phyloP scores from a whole-genome alignment of 371 early-diverging fungal species.

The Mucor velutinosus region DNA sequence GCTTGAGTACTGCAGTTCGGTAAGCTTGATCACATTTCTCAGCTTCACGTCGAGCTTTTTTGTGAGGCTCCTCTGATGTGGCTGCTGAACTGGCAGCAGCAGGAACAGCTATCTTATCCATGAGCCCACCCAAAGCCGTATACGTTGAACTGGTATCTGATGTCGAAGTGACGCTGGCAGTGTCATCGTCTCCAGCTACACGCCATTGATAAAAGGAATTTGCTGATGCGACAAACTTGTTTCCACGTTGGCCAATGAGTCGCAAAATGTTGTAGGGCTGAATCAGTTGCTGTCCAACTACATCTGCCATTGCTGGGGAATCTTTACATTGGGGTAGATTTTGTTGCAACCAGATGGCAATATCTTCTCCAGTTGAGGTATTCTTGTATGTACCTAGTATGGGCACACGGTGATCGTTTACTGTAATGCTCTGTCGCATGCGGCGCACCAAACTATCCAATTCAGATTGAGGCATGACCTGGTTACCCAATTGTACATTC shows the following conservation, averaged over 20 bases:
- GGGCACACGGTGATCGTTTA: slow-evolving; percentile 69
- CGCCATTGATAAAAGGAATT: slow-evolving; percentile 76
- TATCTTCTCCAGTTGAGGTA: slow-evolving; percentile 69
- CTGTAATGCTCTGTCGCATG: slow-evolving; percentile 62
- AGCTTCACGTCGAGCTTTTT: slow-evolving; percentile 64
- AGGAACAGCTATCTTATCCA: slow-evolving; percentile 31
- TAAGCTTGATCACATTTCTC: slow-evolving; percentile 69
- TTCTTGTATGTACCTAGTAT: slow-evolving; percentile 72
- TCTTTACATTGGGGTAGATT: slow-evolving; percentile 63
- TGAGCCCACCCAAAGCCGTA: slow-evolving; percentile 31
- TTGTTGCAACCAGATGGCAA: slow-evolving; percentile 72
- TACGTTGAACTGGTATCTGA: slow-evolving; percentile 1
- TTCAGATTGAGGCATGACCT: slow-evolving; percentile 34
- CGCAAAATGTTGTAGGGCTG: slow-evolving; percentile 64
- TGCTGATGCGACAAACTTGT: slow-evolving; percentile 65
- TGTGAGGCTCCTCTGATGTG: slow-evolving; percentile 41
- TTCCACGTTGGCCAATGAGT: slow-evolving; percentile 73
- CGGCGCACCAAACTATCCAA: slow-evolving; percentile 37
- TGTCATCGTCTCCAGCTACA: slow-evolving; percentile 34
- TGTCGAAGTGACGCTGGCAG: slow-evolving; percentile 21
- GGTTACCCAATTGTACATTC: slow-evolving; percentile 33
- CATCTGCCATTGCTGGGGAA: slow-evolving; percentile 65
- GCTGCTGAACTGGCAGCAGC: slow-evolving; percentile 10
- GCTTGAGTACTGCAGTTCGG: slow-evolving; percentile 57
- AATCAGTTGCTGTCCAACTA: slow-evolving; percentile 74